These are phyloP conservation scores for Sarcodon sp. DNA, from an alignment of 768 basidiomycete genomes.

Conservation along the genomic window DNA sequence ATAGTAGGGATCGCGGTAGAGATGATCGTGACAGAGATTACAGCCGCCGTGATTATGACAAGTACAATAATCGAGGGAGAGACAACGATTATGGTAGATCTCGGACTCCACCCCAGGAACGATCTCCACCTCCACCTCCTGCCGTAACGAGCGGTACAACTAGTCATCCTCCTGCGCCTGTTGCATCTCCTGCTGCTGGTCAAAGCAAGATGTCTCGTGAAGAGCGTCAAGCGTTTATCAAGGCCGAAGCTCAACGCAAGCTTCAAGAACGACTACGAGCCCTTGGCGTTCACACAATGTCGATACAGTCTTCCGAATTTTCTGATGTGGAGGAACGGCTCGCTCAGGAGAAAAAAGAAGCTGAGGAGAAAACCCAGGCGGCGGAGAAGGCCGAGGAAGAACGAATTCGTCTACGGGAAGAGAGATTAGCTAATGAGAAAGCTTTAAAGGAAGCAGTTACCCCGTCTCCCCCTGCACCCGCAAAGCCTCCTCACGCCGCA, in stretches of 20 bases:
- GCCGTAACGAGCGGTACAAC: conserved; percentile 23
- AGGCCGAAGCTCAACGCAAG: conserved; percentile 68
- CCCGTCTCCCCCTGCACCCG: conserved; percentile 12
- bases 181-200: conserved; percentile 47
- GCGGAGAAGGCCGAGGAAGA: conserved; percentile 79
- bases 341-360: conserved; percentile 78
- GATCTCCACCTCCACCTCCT: conserved; percentile 36
- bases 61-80: conserved; percentile 29
- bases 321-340: conserved; percentile 77
- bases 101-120: conserved; percentile 23
- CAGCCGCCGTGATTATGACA: conserved; percentile 19
- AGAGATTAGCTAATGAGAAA: conserved; percentile 67
- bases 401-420: conserved; percentile 57
- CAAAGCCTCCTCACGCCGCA: conserved; percentile 17
- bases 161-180: conserved; percentile 36
- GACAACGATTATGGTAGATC: conserved; percentile 18
- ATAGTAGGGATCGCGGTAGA: conserved; percentile 16
- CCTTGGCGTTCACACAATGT: conserved; percentile 53
- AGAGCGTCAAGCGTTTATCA: conserved; percentile 67
- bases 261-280: conserved; percentile 79
- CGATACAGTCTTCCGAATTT: conserved; percentile 44
- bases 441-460: conserved; percentile 37
- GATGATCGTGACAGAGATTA: conserved; percentile 13
- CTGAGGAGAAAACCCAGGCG: conserved; percentile 67
- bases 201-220: conserved; percentile 73